Conservation (phyloP, 768 basidiomycete species). For the Suillus variegatus region DNA sequence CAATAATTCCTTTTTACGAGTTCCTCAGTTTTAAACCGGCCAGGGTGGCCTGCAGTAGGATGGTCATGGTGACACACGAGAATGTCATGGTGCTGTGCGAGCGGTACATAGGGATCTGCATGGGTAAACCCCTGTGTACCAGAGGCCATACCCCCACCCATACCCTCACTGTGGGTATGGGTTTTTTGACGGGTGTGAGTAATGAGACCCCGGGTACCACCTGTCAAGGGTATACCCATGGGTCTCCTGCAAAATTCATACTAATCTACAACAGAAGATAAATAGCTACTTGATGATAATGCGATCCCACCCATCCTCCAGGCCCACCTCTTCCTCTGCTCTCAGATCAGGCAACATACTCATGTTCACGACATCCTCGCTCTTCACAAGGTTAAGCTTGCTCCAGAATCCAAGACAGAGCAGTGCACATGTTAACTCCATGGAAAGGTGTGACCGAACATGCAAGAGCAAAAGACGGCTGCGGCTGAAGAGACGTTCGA, state of each 20-base stretch:
- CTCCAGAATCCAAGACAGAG: constrained; percentile 40
- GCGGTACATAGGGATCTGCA: constrained; percentile 5
- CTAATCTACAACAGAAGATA: too few relatives aligned
- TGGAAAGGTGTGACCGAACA: constrained; percentile 24
- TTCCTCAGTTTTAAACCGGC: too few relatives aligned
- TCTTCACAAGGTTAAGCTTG: constrained; percentile 24
- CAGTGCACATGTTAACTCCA: constrained; percentile 24
- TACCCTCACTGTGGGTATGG: background rate
- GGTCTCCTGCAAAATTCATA: background rate
- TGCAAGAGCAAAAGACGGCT: constrained; percentile 19
- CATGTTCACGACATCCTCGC: constrained; percentile 19
- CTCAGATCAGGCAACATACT: constrained; percentile 1
- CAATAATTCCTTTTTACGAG: too few relatives aligned
- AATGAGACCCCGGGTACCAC: background rate
- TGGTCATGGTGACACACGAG: too few relatives aligned
- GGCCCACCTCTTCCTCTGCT: constrained; percentile 11
- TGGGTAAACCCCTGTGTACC: constrained; percentile 6
- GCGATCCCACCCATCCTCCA: constrained; percentile 15
- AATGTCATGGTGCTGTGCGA: too few relatives aligned
- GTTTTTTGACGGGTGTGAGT: background rate
- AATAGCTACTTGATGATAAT: background rate
- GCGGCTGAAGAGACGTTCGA: constrained; percentile 15
- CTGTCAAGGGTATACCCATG: background rate
- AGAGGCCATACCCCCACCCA: constrained; percentile 5
- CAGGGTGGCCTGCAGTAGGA: too few relatives aligned